phyloP scores from a whole-genome alignment of 805 yeast genomes.

The Maudiozyma saulgeensis region DNA sequence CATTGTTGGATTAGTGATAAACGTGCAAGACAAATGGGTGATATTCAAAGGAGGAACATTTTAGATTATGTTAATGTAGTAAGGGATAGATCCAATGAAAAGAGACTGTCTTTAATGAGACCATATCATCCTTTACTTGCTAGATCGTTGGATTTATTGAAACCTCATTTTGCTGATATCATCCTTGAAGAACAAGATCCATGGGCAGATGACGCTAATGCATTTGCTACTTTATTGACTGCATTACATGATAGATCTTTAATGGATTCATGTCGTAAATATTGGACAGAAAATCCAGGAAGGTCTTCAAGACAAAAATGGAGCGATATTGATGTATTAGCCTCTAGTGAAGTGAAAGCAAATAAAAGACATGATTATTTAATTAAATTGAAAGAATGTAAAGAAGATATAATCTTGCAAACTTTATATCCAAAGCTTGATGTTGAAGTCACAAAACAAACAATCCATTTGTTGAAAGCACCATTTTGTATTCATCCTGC shows the following conservation, averaged over 20 bases:
- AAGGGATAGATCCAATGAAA: conserved; percentile 39
- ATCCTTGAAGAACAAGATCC: conserved; percentile 81
- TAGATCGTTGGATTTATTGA: conserved; percentile 61
- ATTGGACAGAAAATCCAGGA: conserved; percentile 49
- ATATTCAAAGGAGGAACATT: conserved; percentile 63
- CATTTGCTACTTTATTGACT: conserved; percentile 47
- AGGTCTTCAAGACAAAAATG: conserved; percentile 59
- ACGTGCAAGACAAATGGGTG: conserved; percentile 67
- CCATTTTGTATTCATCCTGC: conserved; percentile 97
- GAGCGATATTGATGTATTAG: conserved; percentile 56
- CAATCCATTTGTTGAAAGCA: conserved; percentile 86
- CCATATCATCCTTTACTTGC: conserved; percentile 87
- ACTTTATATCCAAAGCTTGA: conserved; percentile 87
- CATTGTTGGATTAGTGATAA: conserved; percentile 96
- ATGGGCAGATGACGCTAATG: conserved; percentile 53
- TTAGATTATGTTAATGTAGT: conserved; percentile 78
- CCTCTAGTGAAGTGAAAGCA: conserved; percentile 29
- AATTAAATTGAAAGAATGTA: conserved; percentile 53
- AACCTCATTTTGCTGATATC: conserved; percentile 50
- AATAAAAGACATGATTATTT: conserved; percentile 22
- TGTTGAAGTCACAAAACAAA: conserved; percentile 81
- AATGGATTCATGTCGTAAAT: conserved; percentile 40
- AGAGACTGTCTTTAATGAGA: conserved; percentile 47
- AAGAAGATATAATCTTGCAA: conserved; percentile 70
- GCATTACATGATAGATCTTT: conserved; percentile 55